These are phyloP conservation scores for Panicum hallii DNA, from an alignment of 202 grass and related monocot genomes.

Conservation along the genomic window DNA sequence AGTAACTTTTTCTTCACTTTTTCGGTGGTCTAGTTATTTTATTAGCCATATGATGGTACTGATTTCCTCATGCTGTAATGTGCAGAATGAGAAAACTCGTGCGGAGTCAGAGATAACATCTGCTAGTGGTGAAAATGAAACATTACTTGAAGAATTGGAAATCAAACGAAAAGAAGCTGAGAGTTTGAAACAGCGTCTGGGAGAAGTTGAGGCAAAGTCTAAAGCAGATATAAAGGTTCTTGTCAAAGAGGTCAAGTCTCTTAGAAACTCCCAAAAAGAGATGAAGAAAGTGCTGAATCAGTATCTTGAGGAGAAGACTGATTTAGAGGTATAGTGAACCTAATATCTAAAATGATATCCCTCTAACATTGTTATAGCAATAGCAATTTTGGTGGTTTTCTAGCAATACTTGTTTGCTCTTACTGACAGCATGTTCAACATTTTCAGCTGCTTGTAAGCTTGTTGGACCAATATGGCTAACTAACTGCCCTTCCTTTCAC, in stretches of 20 bases:
- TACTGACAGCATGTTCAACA: slow-evolving; percentile 34
- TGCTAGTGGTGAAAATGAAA: slow-evolving; percentile 70
- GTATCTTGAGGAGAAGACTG: slow-evolving; percentile 80
- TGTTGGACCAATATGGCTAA: slow-evolving; percentile 28
- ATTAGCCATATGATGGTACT: slow-evolving; percentile 28
- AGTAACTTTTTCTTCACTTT: slow-evolving; percentile 51
- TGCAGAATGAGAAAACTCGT: slow-evolving; percentile 77
- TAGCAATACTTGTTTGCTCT: slow-evolving; percentile 27
- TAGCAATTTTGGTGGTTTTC: slow-evolving; percentile 20
- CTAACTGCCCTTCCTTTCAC: not conserved
- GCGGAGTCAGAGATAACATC: slow-evolving; percentile 68
- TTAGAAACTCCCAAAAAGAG: slow-evolving; percentile 91
- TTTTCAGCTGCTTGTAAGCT: not conserved
- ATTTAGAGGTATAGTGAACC: slow-evolving; percentile 73
- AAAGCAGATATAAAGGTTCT: slow-evolving; percentile 97
- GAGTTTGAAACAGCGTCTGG: slow-evolving; percentile 66
- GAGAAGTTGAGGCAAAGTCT: slow-evolving; percentile 87
- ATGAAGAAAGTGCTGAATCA: slow-evolving; percentile 76
- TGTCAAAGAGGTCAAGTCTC: slow-evolving; percentile 91
- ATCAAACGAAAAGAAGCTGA: slow-evolving; percentile 73
- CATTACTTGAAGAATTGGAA: slow-evolving; percentile 70
- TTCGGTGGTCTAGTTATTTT: slow-evolving; percentile 20
- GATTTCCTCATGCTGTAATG: slow-evolving; percentile 36
- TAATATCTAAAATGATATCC: slow-evolving; percentile 32
- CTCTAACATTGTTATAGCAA: slow-evolving; percentile 26